These are phyloP conservation scores for Aspergillus cejpii DNA, from an alignment of 2,329 filamentous ascomycete genomes.

Conservation along the genomic window DNA sequence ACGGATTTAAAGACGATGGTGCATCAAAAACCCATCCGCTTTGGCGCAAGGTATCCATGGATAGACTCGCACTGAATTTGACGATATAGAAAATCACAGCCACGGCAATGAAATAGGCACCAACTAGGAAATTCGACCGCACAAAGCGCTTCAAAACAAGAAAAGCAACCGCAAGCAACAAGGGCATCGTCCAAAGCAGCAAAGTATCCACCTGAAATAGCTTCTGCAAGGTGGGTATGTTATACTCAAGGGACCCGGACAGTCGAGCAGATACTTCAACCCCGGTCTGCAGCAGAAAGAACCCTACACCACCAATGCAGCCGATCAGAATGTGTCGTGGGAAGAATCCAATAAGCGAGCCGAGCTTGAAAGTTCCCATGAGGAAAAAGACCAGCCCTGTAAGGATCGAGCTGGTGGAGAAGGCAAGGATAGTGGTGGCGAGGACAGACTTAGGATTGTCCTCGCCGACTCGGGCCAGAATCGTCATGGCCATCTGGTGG, in stretches of 20 bases:
- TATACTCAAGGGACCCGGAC: slow-evolving; percentile 76
- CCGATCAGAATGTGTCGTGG: slow-evolving; percentile 93
- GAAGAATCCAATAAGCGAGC: slow-evolving; percentile 93
- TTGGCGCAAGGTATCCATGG: slow-evolving; percentile 60
- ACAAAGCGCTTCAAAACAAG: slow-evolving; percentile 70
- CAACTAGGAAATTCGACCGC: slow-evolving; percentile 76
- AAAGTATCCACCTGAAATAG: slow-evolving; percentile 69
- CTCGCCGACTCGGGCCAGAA: slow-evolving; percentile 69
- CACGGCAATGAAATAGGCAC: slow-evolving; percentile 78
- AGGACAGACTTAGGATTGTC: slow-evolving; percentile 79
- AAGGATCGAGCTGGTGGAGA: slow-evolving; percentile 80
- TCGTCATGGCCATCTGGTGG: slow-evolving; percentile 93
- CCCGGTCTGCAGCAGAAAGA: slow-evolving; percentile 85
- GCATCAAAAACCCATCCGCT: slow-evolving; percentile 88
- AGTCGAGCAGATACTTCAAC: slow-evolving; percentile 89
- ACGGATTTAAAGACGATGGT: slow-evolving; percentile 76
- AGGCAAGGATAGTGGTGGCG: slow-evolving; percentile 88
- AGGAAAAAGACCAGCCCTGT: slow-evolving; percentile 88
- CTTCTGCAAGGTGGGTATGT: slow-evolving; percentile 66
- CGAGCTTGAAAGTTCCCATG: slow-evolving; percentile 80
- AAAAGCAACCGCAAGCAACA: slow-evolving; percentile 67
- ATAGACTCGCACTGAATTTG: slow-evolving; percentile 51
- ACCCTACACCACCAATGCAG: slow-evolving; percentile 94
- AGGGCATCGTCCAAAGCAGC: slow-evolving; percentile 73
- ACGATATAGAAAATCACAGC: slow-evolving; percentile 52